Base-by-base conservation (phyloP, 2,329 filamentous ascomycete genomes). In the Fusarium duplospermum region DNA sequence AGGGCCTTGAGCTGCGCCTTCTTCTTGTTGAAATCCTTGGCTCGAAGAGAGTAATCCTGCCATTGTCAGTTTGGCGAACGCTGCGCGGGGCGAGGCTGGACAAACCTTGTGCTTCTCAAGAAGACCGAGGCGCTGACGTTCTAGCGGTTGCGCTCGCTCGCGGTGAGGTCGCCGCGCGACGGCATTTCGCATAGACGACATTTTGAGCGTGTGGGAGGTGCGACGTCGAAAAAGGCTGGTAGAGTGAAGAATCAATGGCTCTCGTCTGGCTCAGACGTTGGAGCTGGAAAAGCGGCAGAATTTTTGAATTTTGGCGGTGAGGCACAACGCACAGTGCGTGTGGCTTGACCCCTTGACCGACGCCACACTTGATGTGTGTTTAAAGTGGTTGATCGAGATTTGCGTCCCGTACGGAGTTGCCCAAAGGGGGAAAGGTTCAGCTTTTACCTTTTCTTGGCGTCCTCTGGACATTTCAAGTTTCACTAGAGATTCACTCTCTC, bases 41-140 rank as follows among this genome's bases (percentile, higher is more conserved):
- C 90, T 70, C 91, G 90, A 61, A 91, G 88, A 56, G 88, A 87
- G 82, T 93, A 92, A 81, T 93, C 91, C 87, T 89, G 22, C 14
- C 18, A 64, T 33, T 24, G 67, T 76, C n/a, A 70, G 64, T 70
- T 20, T 56, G 7, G 2, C 18, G 18, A 58, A 33, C 56, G 69
- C 56, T 67, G 62, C 27, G 71, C 57, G 67, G 64, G 64, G 57
- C 54, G 47, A 50, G 16, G 22, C 24, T 36, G 5, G 31, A 72
- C 80, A 47, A 80, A 92, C 92, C 86, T 98, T 98, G 88, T 96
- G 93, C 86, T 99, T 98, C 83, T 98, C 96, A 71, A 98, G 91
- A 24, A 98, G 89, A 74, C 96, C 96, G 84, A 95, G 94, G 86
- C 94, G 94, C 75, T 92, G 87, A 62, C 96, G 94, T 81, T 95